Evolutionary conservation across 1,284 basidiomycete species (phyloP).

Genomic region (Boletellus deceptivus): DNA sequence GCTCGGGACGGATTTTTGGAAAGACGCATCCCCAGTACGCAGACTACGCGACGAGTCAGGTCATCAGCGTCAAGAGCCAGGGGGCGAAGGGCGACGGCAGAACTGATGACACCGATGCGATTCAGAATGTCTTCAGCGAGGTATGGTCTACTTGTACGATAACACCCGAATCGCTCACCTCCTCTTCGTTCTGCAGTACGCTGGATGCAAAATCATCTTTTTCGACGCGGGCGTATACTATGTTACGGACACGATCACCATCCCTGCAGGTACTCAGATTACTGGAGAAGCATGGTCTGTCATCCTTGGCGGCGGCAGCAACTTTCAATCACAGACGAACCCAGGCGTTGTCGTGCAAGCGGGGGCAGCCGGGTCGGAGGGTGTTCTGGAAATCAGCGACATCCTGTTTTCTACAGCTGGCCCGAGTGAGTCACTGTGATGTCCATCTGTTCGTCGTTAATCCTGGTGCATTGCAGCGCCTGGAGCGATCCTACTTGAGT

Average conservation of each 20-base stretch:
- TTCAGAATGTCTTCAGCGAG: conserved; percentile 45
- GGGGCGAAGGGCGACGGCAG: conserved; percentile 54
- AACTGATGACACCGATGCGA: conserved; percentile 53
- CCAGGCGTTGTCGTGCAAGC: conserved; percentile 44
- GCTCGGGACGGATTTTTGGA: conserved; percentile 45
- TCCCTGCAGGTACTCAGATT: conserved; percentile 52
- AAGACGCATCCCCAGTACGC: conserved; percentile 50
- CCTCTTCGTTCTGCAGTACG: conserved; percentile 36
- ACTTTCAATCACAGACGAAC: conserved; percentile 41
- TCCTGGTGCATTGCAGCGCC: conserved; percentile 30
- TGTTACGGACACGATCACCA: conserved; percentile 48
- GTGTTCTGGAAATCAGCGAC: conserved; percentile 45
- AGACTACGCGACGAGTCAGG: conserved; percentile 40
- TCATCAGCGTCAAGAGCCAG: conserved; percentile 48
- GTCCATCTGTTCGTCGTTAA: not conserved
- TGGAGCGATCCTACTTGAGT: conserved; percentile 54
- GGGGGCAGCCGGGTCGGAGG: conserved; percentile 39
- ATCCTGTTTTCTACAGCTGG: conserved; percentile 45
- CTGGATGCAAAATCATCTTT: conserved; percentile 54
- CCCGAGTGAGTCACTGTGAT: conserved; percentile 31
- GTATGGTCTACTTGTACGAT: no score
- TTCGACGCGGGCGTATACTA: conserved; percentile 52
- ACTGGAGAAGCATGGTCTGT: conserved; percentile 57
- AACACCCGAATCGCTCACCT: no score
- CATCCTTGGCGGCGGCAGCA: conserved; percentile 46